Conservation (phyloP, 331 rosid genomes). For the Spiraea crenata region DNA sequence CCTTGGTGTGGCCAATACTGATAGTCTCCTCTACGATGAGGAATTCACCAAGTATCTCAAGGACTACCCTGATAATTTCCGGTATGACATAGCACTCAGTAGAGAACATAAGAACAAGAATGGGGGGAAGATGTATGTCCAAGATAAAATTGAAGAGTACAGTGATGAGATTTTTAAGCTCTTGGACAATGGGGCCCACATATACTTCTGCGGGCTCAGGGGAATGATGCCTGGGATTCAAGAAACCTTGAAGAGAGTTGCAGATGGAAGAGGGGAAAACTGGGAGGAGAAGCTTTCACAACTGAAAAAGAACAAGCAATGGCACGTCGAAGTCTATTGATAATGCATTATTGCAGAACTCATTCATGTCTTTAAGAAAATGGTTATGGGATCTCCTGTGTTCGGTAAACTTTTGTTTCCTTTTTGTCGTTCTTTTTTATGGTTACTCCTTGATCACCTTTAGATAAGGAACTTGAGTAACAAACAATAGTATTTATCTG, state of each 20-base stretch:
- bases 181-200: constrained; percentile 87
- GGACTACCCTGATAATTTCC: constrained; percentile 80
- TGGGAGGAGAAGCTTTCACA: constrained; percentile 92
- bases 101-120: constrained; percentile 81
- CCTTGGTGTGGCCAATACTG: constrained; percentile 88
- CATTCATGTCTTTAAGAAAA: constrained; percentile 12
- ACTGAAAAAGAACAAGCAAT: constrained; percentile 95
- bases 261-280: constrained; percentile 76
- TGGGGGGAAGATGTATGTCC: constrained; percentile 98
- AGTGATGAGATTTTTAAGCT: constrained; percentile 85
- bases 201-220: constrained; percentile 91
- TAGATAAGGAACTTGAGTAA: constrained; percentile 22
- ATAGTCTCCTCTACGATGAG: constrained; percentile 84
- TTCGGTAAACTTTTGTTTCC: constrained; percentile 16
- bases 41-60: constrained; percentile 84
- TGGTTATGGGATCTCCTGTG: neutral
- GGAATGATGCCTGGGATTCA: constrained; percentile 99
- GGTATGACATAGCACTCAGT: constrained; percentile 75
- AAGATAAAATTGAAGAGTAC: constrained; percentile 95
- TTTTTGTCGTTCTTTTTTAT: neutral
- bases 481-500: constrained; percentile 10
- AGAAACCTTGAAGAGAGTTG: constrained; percentile 86
- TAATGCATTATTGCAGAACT: constrained; percentile 13
- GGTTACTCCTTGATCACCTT: constrained; percentile 25
- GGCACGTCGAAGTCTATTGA: constrained; percentile 99